Evolutionary conservation across 495 filamentous ascomycete genomes (phyloP).

Genomic region (Tuber brumale): DNA sequence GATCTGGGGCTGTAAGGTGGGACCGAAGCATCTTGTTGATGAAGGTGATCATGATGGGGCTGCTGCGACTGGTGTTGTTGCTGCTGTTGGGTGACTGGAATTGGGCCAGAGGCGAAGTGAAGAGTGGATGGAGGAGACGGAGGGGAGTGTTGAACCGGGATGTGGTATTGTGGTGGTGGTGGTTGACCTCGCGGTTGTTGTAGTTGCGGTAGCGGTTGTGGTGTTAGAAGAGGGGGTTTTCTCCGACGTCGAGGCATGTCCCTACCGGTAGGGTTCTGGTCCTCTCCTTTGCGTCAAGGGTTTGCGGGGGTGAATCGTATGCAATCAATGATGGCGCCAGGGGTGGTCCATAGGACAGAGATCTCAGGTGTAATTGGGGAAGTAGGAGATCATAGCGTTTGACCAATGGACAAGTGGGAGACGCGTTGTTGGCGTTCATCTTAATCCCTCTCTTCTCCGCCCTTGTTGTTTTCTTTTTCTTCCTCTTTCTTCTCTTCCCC

Average conservation of each 20-base stretch:
- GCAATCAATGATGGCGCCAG: neutral
- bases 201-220: conserved; percentile 14
- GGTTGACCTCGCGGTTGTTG: conserved; percentile 14
- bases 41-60: conserved; percentile 16
- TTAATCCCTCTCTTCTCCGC: neutral
- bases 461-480: neutral
- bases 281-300: neutral
- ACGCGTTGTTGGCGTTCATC: conserved; percentile 33
- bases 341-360: neutral
- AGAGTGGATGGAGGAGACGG: conserved; percentile 6
- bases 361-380: neutral
- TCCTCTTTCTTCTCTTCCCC: neutral
- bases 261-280: neutral
- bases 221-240: conserved; percentile 13
- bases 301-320: neutral
- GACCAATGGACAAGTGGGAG: conserved; percentile 15
- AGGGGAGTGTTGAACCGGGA: conserved; percentile 13
- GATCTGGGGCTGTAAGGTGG: conserved; percentile 24
- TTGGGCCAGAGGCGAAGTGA: neutral
- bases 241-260: conserved; percentile 29
- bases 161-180: conserved; percentile 20
- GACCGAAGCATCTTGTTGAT: conserved; percentile 7
- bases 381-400: conserved; percentile 11
- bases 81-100: conserved; percentile 7
- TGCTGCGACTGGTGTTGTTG: conserved; percentile 22